Conservation (phyloP, 331 rosid genomes). For the Quercus phellos region DNA sequence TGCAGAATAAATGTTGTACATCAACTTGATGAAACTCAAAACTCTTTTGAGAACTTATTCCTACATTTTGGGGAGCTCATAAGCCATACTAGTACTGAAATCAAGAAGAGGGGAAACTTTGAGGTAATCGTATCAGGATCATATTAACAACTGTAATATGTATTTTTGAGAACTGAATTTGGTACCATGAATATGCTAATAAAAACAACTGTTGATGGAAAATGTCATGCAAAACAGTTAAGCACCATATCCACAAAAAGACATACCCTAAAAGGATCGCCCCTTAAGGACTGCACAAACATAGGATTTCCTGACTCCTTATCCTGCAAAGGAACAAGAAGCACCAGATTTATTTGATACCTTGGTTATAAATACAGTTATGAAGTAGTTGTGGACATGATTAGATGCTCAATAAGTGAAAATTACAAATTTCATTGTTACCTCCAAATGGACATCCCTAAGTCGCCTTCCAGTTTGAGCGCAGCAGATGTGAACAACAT, state of each 20-base stretch:
- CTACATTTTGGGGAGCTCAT: neutral
- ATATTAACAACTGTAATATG: neutral
- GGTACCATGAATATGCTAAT: neutral
- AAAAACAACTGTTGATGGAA: neutral
- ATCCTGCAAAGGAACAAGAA: slow-evolving; percentile 44
- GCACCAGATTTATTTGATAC: neutral
- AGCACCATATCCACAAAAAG: slow-evolving; percentile 9
- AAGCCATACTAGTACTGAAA: neutral
- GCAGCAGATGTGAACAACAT: slow-evolving; percentile 68
- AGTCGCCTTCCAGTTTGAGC: slow-evolving; percentile 79
- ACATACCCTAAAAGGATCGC: slow-evolving; percentile 80
- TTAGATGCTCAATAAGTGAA: neutral
- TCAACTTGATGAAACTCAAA: neutral
- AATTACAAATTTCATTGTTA: slow-evolving; percentile 17
- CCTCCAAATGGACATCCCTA: slow-evolving; percentile 75
- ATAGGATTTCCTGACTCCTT: slow-evolving; percentile 48
- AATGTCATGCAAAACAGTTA: neutral
- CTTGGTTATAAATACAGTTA: neutral
- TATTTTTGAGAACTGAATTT: neutral
- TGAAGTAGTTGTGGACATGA: neutral
- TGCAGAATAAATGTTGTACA: neutral
- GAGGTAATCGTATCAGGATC: neutral
- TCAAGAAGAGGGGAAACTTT: neutral
- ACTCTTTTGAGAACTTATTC: neutral
- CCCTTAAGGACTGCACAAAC: slow-evolving; percentile 86